phyloP scores from a whole-genome alignment of 2,329 filamentous ascomycete species.

The Colletotrichum acutatum region DNA sequence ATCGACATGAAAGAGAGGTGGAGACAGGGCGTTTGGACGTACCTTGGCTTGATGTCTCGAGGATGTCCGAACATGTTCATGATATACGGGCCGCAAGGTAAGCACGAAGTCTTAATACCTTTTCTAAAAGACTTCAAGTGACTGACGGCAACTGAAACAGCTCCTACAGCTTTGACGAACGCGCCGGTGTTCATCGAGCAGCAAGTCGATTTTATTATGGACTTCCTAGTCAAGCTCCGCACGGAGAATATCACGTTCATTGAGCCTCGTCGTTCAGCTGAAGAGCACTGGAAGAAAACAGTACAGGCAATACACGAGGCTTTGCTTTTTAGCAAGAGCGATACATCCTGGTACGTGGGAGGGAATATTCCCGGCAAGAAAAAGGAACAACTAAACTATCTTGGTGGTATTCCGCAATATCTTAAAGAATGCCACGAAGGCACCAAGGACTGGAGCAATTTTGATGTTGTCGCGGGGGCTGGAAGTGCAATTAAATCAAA shows the following conservation, averaged over 20 bases:
- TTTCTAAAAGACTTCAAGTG: not conserved
- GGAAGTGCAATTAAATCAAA: not conserved
- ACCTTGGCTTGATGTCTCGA: slow-evolving; percentile 39
- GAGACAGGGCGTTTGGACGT: slow-evolving; percentile 44
- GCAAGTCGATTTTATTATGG: slow-evolving; percentile 36
- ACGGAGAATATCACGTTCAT: slow-evolving; percentile 26
- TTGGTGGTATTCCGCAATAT: slow-evolving; percentile 33
- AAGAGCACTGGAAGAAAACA: slow-evolving; percentile 32
- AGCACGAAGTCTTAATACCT: not conserved
- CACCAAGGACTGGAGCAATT: slow-evolving; percentile 12
- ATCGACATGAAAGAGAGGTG: slow-evolving; percentile 45
- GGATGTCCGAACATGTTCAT: slow-evolving; percentile 39
- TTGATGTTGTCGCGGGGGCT: not conserved
- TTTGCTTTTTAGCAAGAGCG: slow-evolving; percentile 33
- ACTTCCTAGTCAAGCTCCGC: slow-evolving; percentile 28
- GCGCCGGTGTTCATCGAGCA: slow-evolving; percentile 32
- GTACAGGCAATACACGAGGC: slow-evolving; percentile 34
- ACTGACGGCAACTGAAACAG: not conserved
- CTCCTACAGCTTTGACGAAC: slow-evolving; percentile 38
- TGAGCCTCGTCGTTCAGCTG: slow-evolving; percentile 30
- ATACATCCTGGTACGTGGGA: slow-evolving; percentile 40
- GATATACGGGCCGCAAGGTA: slow-evolving; percentile 40
- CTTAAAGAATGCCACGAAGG: slow-evolving; percentile 30
- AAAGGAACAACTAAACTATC: slow-evolving; percentile 37
- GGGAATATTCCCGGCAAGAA: slow-evolving; percentile 40